Base-by-base conservation (phyloP, 176 grass and related monocot species). In the Triticum monococcum region DNA sequence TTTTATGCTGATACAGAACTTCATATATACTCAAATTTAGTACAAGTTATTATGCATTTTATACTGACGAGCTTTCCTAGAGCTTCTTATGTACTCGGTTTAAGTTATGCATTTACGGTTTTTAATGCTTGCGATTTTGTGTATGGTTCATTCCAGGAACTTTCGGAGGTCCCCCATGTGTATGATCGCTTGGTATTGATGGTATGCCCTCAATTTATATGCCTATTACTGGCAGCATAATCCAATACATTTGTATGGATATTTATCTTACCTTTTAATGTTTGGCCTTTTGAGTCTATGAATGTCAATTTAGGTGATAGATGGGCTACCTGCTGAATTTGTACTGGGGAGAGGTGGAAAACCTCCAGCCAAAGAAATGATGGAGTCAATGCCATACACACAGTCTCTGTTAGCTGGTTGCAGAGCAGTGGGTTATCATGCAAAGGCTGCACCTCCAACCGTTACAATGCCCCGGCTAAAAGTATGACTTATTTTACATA, bases 401-500 rank as follows among this genome's bases (percentile, higher is more conserved):
- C 92, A 94, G 32, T 92, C 94, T 88, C 81, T 96, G 75, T 85
- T 98, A 75, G 77, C 92, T 69, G 85, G 52, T 70, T 86, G 93
- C 75, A 86, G 76, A 86, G 97, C 94, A 52, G 68, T 63, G 67
- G 94, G 83, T 89, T 98, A 94, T 84, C 94, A 91, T 88, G 97
- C 94, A 36, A 98, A 98, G 89, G 97, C 97, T 94, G 97, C 90
- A 75, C 92, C 97, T 90, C 97, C 94, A 45, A 96, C 97, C 3
- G 94, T 98, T 72, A 98, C 94, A 32, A 94, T 96, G 94, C 97
- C 94, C 79, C 82, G 94, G n/a, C 77, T 98, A 72, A 98, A 98
- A 88, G 92, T 98, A 96, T 62, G 70, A 17, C 41, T 78, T 26
- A 54, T 1, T 86, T 66, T n/a, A 24, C 25, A 1, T 63, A 24